phyloP scores from a whole-genome alignment of 2,329 filamentous ascomycete species.

The Periconia sp. region DNA sequence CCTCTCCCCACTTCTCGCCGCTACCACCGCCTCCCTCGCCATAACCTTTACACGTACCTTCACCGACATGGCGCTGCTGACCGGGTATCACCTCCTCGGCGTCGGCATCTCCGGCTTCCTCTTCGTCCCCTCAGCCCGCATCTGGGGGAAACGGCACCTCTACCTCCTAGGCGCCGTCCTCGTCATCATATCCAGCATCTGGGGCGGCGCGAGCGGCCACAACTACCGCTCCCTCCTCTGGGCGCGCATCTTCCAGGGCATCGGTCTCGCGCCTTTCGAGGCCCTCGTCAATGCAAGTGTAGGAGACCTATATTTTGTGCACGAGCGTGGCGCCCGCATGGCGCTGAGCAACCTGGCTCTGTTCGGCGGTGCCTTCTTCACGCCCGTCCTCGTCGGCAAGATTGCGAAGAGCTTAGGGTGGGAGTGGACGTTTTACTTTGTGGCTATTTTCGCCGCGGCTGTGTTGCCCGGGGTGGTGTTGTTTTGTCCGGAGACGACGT shows the following conservation, averaged over 20 bases:
- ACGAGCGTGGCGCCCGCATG: slow-evolving; percentile 84
- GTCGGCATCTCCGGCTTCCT: slow-evolving; percentile 80
- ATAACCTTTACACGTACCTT: slow-evolving; percentile 67
- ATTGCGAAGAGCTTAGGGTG: slow-evolving; percentile 77
- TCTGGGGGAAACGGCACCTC: slow-evolving; percentile 90
- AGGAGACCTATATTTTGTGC: slow-evolving; percentile 88
- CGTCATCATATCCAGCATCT: slow-evolving; percentile 72
- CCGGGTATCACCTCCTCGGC: slow-evolving; percentile 84
- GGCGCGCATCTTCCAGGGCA: slow-evolving; percentile 81
- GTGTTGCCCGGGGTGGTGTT: slow-evolving; percentile 73
- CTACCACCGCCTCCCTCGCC: slow-evolving; percentile 79
- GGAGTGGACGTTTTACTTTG: slow-evolving; percentile 85
- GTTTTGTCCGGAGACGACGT: slow-evolving; percentile 84
- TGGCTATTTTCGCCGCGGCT: slow-evolving; percentile 77
- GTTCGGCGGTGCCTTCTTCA: slow-evolving; percentile 73
- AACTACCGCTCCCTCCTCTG: slow-evolving; percentile 74
- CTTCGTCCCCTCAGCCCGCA: slow-evolving; percentile 82
- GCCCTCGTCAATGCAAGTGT: slow-evolving; percentile 85
- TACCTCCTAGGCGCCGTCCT: slow-evolving; percentile 78
- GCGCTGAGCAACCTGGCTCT: slow-evolving; percentile 73
- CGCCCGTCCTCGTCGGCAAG: slow-evolving; percentile 87
- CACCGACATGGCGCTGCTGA: slow-evolving; percentile 77
- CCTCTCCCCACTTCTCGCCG: slow-evolving; percentile 82
- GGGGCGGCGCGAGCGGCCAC: slow-evolving; percentile 70
- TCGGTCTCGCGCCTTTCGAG: slow-evolving; percentile 87